A percentile compares a stretch with the other conserved stretches of the same genome.
Conservation (phyloP, 1,284 basidiomycete genomes). For the Marasmius tenuissimus region DNA sequence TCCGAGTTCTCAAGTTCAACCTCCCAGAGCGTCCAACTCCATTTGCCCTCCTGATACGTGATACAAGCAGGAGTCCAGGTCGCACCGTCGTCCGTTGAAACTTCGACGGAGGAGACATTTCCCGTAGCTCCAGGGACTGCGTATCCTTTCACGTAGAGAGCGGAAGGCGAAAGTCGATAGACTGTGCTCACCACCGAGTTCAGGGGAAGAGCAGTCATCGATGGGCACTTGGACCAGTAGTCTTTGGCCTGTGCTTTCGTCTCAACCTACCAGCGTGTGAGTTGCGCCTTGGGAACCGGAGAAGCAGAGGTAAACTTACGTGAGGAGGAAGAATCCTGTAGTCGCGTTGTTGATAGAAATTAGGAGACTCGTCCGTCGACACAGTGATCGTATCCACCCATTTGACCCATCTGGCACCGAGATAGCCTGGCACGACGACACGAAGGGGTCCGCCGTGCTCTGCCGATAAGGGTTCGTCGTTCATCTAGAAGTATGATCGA, state of each 20-base stretch:
- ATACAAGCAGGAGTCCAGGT: conserved; percentile 53
- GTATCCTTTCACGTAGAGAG: conserved; percentile 56
- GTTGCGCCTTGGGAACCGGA: not conserved
- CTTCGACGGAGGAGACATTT: conserved; percentile 48
- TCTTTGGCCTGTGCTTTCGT: conserved; percentile 39
- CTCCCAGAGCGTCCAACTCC: conserved; percentile 76
- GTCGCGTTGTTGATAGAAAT: conserved; percentile 68
- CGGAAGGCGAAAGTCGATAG: conserved; percentile 27
- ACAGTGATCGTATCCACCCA: conserved; percentile 68
- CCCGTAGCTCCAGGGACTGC: conserved; percentile 50
- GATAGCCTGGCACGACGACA: conserved; percentile 66
- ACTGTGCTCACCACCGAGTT: conserved; percentile 60
- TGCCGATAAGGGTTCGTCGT: conserved; percentile 55
- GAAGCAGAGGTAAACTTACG: conserved; percentile 34
- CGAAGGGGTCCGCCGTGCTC: conserved; percentile 74
- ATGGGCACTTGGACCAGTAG: conserved; percentile 46
- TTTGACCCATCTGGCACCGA: conserved; percentile 64
- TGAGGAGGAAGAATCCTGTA: conserved; percentile 65
- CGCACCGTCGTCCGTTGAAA: conserved; percentile 51
- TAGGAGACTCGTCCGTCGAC: conserved; percentile 54
- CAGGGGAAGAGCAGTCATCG: conserved; percentile 59
- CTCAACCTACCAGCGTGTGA: conserved; percentile 37
- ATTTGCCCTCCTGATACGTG: conserved; percentile 60
- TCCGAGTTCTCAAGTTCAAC: conserved; percentile 34
- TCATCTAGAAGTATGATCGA: conserved; percentile 49